Conservation (phyloP, 306 rosid genomes). For the Begonia fuchsioides region DNA sequence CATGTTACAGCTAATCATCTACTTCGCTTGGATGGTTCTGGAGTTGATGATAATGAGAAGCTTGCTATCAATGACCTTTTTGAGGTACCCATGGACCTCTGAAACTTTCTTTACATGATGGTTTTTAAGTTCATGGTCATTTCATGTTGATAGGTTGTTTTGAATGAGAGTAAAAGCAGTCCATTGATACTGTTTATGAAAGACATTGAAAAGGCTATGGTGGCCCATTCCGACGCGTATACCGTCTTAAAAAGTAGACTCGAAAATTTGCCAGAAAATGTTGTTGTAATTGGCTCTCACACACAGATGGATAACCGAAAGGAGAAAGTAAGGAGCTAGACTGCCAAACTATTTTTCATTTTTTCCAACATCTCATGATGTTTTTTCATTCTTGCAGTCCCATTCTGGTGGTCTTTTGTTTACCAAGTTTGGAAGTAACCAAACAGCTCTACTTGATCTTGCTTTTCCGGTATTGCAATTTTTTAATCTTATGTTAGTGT, state of each 20-base stretch:
- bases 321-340: constrained; percentile 54
- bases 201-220: constrained; percentile 74
- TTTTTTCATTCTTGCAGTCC: constrained; percentile 31
- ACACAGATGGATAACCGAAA: constrained; percentile 74
- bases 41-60: constrained; percentile 69
- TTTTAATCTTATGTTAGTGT: background rate
- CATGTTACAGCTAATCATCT: constrained; percentile 52
- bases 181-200: constrained; percentile 69
- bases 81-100: constrained; percentile 40
- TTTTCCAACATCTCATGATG: constrained; percentile 1
- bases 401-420: constrained; percentile 78
- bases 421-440: constrained; percentile 78
- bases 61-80: constrained; percentile 65
- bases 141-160: constrained; percentile 37
- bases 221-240: constrained; percentile 45
- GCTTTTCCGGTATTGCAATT: constrained; percentile 69
- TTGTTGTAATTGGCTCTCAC: constrained; percentile 82
- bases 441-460: constrained; percentile 91
- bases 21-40: constrained; percentile 51
- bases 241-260: constrained; percentile 49
- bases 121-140: constrained; percentile 11
- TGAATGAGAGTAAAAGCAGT: constrained; percentile 43
- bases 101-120: constrained; percentile 1
- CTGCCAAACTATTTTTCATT: too few relatives aligned
- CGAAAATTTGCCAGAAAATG: constrained; percentile 54